Evolutionary conservation across 768 basidiomycete species (phyloP).

Genomic region (Suillus weaverae): DNA sequence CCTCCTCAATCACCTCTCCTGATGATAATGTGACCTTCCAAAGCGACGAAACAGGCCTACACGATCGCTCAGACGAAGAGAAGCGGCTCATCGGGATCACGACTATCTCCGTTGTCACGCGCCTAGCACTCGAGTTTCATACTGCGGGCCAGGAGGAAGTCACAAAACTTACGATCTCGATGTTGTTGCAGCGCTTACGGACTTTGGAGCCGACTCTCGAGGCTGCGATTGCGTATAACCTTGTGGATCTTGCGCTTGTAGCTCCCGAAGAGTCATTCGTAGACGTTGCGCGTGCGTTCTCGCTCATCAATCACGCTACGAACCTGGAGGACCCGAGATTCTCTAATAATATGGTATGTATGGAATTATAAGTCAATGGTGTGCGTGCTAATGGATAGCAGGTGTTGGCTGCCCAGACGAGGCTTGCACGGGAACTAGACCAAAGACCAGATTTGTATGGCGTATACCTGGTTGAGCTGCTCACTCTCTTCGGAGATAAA

Average conservation of each 20-base stretch:
- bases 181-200: constrained; percentile 86
- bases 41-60: constrained; percentile 61
- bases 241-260: constrained; percentile 84
- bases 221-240: constrained; percentile 87
- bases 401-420: constrained; percentile 90
- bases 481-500: constrained; percentile 87
- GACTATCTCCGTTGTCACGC: constrained; percentile 88
- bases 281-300: constrained; percentile 85
- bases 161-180: constrained; percentile 84
- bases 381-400: constrained; percentile 26
- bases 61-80: constrained; percentile 79
- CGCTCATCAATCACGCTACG: constrained; percentile 79
- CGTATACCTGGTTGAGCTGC: constrained; percentile 78
- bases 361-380: background rate
- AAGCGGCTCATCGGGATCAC: constrained; percentile 83
- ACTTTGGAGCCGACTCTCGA: constrained; percentile 86
- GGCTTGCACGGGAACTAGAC: constrained; percentile 77
- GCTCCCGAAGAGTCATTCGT: constrained; percentile 75
- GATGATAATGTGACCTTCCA: constrained; percentile 53
- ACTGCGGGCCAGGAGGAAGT: constrained; percentile 70
- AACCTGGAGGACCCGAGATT: constrained; percentile 86
- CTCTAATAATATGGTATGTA: constrained; percentile 80
- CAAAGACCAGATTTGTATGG: constrained; percentile 77
- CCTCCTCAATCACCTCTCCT: constrained; percentile 27
- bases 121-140: constrained; percentile 79